These are phyloP conservation scores for Botryotinia narcissicola DNA, from an alignment of 2,329 filamentous ascomycete genomes.

Conservation along the genomic window DNA sequence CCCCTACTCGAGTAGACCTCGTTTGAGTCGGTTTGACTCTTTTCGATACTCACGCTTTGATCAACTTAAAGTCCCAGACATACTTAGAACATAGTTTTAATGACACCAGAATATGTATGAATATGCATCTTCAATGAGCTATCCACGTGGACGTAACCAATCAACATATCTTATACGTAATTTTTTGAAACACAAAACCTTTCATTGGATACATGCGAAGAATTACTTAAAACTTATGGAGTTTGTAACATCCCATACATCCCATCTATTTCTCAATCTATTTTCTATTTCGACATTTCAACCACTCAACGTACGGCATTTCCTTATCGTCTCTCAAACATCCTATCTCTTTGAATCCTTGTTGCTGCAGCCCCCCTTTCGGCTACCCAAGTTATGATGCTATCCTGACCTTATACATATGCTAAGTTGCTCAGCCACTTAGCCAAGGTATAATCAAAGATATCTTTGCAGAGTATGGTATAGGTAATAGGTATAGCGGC, in stretches of 20 bases:
- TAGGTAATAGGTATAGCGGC: not conserved
- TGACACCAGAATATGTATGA: conserved; percentile 21
- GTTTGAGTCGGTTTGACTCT: not conserved
- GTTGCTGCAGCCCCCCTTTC: not conserved
- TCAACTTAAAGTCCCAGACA: not conserved
- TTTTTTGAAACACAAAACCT: conserved; percentile 10
- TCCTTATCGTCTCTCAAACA: conserved; percentile 12
- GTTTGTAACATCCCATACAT: conserved; percentile 4
- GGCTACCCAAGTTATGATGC: not conserved
- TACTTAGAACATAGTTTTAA: not conserved
- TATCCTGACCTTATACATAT: not conserved
- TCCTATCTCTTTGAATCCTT: not conserved
- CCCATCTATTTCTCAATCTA: conserved; percentile 6
- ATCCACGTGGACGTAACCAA: conserved; percentile 8
- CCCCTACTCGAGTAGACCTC: not conserved
- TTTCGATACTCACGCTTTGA: conserved; percentile 6
- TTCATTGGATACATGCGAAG: not conserved
- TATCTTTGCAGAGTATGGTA: not conserved
- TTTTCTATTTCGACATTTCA: not conserved
- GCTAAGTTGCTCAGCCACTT: conserved; percentile 11
- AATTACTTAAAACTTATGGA: conserved; percentile 15
- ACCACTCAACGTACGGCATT: conserved; percentile 12
- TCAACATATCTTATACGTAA: conserved; percentile 22
- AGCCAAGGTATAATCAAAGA: not conserved
- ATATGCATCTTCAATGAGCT: not conserved